These are phyloP conservation scores for Penicillium glabrum DNA, from an alignment of 2,329 filamentous ascomycete genomes.

Conservation along the genomic window DNA sequence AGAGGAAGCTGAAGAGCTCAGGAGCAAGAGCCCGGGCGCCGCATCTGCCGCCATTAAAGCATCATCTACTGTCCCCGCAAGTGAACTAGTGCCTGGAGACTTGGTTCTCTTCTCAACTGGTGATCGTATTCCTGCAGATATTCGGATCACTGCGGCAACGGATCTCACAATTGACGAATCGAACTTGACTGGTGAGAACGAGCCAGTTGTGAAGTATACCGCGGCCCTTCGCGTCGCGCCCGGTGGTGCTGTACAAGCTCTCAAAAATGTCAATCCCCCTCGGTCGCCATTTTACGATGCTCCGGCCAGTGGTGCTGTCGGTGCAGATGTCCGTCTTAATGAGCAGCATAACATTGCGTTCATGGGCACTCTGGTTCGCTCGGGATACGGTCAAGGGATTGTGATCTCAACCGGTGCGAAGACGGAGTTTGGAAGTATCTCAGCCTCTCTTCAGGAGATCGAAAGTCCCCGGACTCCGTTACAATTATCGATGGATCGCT, in stretches of 20 bases:
- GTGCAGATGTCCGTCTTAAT: constrained; percentile 66
- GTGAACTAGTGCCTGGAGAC: constrained; percentile 86
- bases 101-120: constrained; percentile 92
- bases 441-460: constrained; percentile 88
- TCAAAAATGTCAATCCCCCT: constrained; percentile 38
- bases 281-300: constrained; percentile 60
- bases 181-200: constrained; percentile 94
- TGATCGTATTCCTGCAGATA: constrained; percentile 93
- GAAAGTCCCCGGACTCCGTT: constrained; percentile 93
- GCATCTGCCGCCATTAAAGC: constrained; percentile 67
- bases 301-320: constrained; percentile 59
- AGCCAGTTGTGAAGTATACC: constrained; percentile 78
- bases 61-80: constrained; percentile 82
- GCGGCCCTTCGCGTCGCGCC: constrained; percentile 54
- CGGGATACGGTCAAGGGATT: constrained; percentile 90
- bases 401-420: constrained; percentile 94
- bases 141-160: constrained; percentile 85
- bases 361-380: constrained; percentile 95
- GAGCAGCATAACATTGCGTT: constrained; percentile 91
- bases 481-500: constrained; percentile 94
- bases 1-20: constrained; percentile 50
- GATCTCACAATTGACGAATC: constrained; percentile 95
- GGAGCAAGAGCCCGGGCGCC: constrained; percentile 49
- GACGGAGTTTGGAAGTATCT: constrained; percentile 96
- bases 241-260: constrained; percentile 32